Conservation (phyloP, 2,329 filamentous ascomycete genomes). For the Beauveria pseudobassiana region DNA sequence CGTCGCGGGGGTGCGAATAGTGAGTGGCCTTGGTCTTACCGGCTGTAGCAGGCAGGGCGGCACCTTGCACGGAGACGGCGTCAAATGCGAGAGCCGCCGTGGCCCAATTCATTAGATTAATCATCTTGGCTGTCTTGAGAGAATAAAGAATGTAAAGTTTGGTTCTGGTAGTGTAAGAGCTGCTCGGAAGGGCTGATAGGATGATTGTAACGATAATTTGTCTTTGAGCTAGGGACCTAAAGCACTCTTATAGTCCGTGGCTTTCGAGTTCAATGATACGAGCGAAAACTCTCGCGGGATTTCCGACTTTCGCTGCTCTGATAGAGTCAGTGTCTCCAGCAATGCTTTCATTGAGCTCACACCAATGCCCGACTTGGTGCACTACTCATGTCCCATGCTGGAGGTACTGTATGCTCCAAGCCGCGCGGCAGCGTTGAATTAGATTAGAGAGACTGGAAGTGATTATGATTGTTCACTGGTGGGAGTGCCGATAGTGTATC, state of each 20-base stretch:
- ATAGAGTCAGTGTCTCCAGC: not conserved
- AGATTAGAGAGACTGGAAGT: not conserved
- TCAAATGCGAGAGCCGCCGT: not conserved
- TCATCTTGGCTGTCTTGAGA: not conserved
- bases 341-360: not conserved
- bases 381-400: not conserved
- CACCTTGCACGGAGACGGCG: not conserved
- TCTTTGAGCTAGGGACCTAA: not conserved
- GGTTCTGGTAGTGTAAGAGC: not conserved
- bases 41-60: not conserved
- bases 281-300: not conserved
- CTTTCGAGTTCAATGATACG: not conserved
- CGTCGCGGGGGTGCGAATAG: no score
- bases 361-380: no score
- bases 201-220: not conserved
- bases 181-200: not conserved
- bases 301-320: not conserved
- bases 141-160: not conserved
- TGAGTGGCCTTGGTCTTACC: not conserved
- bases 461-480: not conserved
- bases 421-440: not conserved
- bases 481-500: not conserved
- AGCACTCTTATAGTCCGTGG: not conserved
- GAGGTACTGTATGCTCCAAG: not conserved
- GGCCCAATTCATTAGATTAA: not conserved